Evolutionary conservation across 2,329 filamentous ascomycete genomes (phyloP), one percentile per base, ranked within the genome.

Genomic region (Mycosphaerella sp.): DNA sequence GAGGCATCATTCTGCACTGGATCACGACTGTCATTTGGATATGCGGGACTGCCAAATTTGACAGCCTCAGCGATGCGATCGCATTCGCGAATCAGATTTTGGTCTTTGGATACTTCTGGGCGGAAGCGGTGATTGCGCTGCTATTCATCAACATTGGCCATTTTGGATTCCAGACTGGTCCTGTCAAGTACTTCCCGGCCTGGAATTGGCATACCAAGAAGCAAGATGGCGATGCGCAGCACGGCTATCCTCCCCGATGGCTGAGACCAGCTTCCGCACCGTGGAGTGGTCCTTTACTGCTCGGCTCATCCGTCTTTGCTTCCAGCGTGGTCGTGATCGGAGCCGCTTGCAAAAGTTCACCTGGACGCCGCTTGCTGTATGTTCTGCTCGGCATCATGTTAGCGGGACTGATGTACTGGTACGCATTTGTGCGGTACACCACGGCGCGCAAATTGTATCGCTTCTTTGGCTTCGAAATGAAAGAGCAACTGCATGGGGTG

Each of bases 1-100:
- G 55, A 12, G 55, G 55, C 2, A 53, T 54, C 31, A 47, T 57
- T 29, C 42, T 57, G 4, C 55, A 57, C 39, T 57, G 42, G 50
- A 45, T 45, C 6, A 45, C 50, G n/a, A 50, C 51, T 7, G 47
- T 51, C 12, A 26, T 57, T 14, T 53, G 45, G 23, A 53, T 56
- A 8, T 53, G 49, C 23, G 48, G 38, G 29, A 56, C 49, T 8
- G 48, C 54, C 10, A 40, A 45, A 2, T 56, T 48, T 45, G 32
- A 32, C 12, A 23, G 42, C 10, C 32, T 56, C 36, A 29, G 11
- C 9, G 45, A 49, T 11, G 54, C 49, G 1, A 56, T 56, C 21
- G 26, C 36, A 6, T 56, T 52, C 10, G 31, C 54, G 10, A 45
- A 45, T 1, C 52, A 56, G 21, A 21, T 53, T 9, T 45, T 56